These are phyloP conservation scores for Lactarius hengduanensis DNA, from an alignment of 768 basidiomycete genomes.

Conservation along the genomic window DNA sequence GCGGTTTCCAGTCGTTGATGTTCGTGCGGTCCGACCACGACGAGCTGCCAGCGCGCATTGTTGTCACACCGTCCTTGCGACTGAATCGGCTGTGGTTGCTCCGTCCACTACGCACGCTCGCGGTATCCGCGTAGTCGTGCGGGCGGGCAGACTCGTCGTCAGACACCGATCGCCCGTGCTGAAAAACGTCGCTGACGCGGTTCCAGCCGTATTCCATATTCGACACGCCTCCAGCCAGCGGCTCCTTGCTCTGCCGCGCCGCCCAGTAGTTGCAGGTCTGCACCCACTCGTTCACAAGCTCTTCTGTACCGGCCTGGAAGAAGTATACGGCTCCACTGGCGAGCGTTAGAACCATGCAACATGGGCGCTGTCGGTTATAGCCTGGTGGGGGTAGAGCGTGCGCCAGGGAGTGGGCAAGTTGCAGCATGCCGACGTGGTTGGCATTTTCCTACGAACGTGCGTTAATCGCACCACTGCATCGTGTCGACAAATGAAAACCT, in stretches of 20 bases:
- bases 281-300: constrained; percentile 98
- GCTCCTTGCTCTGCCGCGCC: constrained; percentile 91
- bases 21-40: constrained; percentile 72
- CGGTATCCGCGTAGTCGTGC: constrained; percentile 56
- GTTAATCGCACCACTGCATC: constrained; percentile 16
- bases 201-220: constrained; percentile 99
- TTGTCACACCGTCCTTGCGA: constrained; percentile 66
- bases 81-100: constrained; percentile 73
- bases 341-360: constrained; percentile 93
- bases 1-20: constrained; percentile 94
- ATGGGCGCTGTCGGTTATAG: constrained; percentile 84
- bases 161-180: constrained; percentile 53
- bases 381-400: constrained; percentile 89
- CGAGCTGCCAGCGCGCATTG: constrained; percentile 63
- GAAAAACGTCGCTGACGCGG: constrained; percentile 56
- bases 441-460: constrained; percentile 71
- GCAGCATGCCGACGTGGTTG: constrained; percentile 73
- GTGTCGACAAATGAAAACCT: constrained; percentile 39
- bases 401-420: constrained; percentile 84
- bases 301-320: constrained; percentile 98
- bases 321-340: constrained; percentile 91
- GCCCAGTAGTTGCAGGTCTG: constrained; percentile 99
- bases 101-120: constrained; percentile 74
- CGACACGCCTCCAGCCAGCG: constrained; percentile 91
- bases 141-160: constrained; percentile 53